Percentiles rank a stretch among this genome's conserved stretches.
phyloP scores from a whole-genome alignment of 2,329 filamentous ascomycete genomes.

The Pseudogymnoascus sp. region DNA sequence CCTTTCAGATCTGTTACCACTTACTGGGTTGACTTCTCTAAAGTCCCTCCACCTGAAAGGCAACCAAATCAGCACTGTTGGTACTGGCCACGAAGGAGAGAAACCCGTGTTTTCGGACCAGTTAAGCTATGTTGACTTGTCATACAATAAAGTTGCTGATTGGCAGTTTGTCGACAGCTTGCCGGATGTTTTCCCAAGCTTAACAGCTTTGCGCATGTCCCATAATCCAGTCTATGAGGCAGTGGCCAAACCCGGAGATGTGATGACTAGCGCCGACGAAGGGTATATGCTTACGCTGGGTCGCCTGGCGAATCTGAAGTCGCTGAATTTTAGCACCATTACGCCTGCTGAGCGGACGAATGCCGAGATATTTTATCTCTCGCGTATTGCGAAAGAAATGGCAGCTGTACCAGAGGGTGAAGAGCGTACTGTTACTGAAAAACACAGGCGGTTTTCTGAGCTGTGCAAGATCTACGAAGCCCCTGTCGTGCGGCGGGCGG shows the following conservation, averaged over 20 bases:
- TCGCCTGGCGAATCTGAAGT: conserved; percentile 57
- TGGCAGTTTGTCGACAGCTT: conserved; percentile 72
- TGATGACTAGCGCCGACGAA: conserved; percentile 56
- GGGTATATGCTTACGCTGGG: conserved; percentile 83
- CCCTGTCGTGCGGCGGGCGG: conserved; percentile 50
- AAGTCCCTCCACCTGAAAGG: conserved; percentile 63
- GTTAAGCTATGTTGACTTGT: conserved; percentile 56
- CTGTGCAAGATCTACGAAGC: conserved; percentile 70
- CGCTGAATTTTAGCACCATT: conserved; percentile 66
- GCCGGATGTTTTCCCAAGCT: conserved; percentile 57
- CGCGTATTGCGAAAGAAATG: conserved; percentile 69
- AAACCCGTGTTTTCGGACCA: conserved; percentile 19
- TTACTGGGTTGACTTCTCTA: conserved; percentile 44
- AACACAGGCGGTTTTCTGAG: conserved; percentile 63
- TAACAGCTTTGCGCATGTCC: conserved; percentile 67
- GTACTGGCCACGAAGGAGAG: background rate
- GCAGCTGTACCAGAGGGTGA: conserved; percentile 45
- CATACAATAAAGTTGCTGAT: conserved; percentile 57
- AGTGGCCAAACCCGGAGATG: conserved; percentile 32
- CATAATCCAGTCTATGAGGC: conserved; percentile 70
- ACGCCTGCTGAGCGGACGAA: conserved; percentile 68
- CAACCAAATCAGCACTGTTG: conserved; percentile 50
- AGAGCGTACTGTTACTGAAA: conserved; percentile 46
- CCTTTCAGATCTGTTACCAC: conserved; percentile 46
- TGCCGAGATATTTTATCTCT: conserved; percentile 89